Conservation (phyloP, 345 rosid species). For the Camelina neglecta region DNA sequence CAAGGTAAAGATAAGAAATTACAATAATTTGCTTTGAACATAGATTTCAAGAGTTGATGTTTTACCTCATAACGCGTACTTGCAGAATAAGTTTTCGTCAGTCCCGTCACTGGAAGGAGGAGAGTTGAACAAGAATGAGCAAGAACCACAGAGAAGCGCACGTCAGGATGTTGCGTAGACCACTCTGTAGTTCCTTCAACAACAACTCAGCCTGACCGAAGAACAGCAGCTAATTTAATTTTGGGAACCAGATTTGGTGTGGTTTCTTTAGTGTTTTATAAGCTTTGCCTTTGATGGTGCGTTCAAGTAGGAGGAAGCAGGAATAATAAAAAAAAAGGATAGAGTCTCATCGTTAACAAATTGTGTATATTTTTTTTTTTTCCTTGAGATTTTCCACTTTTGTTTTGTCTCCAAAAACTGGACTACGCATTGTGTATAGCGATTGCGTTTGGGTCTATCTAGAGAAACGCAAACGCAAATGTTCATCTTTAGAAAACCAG, state of each 20-base stretch:
- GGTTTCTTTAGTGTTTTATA: conserved; percentile 6
- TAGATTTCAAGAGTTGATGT: conserved; percentile 5
- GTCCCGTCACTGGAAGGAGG: conserved; percentile 53
- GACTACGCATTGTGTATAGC: too few species aligned
- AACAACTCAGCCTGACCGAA: conserved; percentile 32
- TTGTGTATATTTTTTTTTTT: conserved; percentile 16
- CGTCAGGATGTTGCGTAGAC: conserved; percentile 44
- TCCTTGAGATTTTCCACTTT: too few species aligned
- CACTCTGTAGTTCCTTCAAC: conserved; percentile 35
- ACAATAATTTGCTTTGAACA: background rate
- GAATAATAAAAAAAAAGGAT: background rate
- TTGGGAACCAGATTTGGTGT: conserved; percentile 29
- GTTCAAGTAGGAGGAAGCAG: background rate
- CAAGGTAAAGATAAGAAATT: conserved; percentile 53
- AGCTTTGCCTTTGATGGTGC: conserved; percentile 8
- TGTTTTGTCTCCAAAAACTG: too few species aligned
- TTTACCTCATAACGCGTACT: background rate
- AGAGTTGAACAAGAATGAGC: conserved; percentile 55
- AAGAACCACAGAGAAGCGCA: conserved; percentile 42
- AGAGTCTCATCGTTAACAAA: background rate
- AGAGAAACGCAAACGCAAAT: too few species aligned
- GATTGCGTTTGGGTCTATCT: too few species aligned
- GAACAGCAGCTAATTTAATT: conserved; percentile 30
- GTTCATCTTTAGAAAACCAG: too few species aligned
- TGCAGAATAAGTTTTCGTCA: conserved; percentile 72